A percentile compares a stretch with the other conserved stretches of the same genome.
Conservation (phyloP, 768 basidiomycete genomes). For the Mycena chlorophos region DNA sequence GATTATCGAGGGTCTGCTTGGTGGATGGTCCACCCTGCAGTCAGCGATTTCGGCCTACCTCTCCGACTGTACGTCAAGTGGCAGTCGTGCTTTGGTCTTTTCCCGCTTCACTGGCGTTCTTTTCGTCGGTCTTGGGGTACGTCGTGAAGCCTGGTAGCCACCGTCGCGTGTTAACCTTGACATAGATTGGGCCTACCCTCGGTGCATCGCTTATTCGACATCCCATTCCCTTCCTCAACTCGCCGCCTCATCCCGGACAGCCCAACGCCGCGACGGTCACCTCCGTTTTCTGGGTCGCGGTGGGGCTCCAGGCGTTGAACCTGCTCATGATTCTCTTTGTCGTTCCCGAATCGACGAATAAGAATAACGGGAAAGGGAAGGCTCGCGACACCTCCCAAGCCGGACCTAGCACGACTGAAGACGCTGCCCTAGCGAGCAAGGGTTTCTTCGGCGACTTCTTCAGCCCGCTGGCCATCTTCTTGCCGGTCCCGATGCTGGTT, state of each 20-base stretch:
- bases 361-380: slow-evolving; percentile 34
- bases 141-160: not conserved
- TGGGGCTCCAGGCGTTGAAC: slow-evolving; percentile 45
- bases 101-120: slow-evolving; percentile 76
- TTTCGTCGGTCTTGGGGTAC: slow-evolving; percentile 67
- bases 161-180: not conserved
- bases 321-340: slow-evolving; percentile 68
- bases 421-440: not conserved
- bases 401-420: not conserved
- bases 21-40: slow-evolving; percentile 79
- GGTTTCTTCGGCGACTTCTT: slow-evolving; percentile 43
- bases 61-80: slow-evolving; percentile 80
- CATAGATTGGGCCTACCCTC: slow-evolving; percentile 63
- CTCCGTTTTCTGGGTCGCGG: slow-evolving; percentile 51
- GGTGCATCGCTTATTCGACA: slow-evolving; percentile 55
- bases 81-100: slow-evolving; percentile 73
- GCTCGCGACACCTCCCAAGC: slow-evolving; percentile 6
- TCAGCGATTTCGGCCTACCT: slow-evolving; percentile 81
- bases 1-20: slow-evolving; percentile 76
- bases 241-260: slow-evolving; percentile 15
- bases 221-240: slow-evolving; percentile 29
- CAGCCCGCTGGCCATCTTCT: slow-evolving; percentile 66
- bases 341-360: slow-evolving; percentile 61
- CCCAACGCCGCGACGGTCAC: slow-evolving; percentile 37
- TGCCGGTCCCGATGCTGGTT: slow-evolving; percentile 52